Conservation (phyloP, 495 filamentous ascomycete species). For the Hypomontagnella submonticulosa region DNA sequence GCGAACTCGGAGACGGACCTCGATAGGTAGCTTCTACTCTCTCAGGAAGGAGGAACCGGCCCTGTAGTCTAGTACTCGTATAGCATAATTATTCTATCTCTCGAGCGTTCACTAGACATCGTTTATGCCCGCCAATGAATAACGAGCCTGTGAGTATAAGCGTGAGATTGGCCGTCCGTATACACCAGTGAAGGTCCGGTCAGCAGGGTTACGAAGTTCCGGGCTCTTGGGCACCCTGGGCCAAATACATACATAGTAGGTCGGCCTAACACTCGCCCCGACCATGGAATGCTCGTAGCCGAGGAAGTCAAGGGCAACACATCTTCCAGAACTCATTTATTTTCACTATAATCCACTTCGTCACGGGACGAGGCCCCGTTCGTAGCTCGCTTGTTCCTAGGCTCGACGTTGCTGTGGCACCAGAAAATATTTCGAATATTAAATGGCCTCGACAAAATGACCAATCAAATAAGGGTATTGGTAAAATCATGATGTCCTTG, state of each 20-base stretch:
- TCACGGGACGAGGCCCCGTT: slow-evolving; percentile 32
- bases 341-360: slow-evolving; percentile 12
- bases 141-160: slow-evolving; percentile 6
- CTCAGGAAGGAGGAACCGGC: slow-evolving; percentile 21
- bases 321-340: slow-evolving; percentile 13
- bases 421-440: slow-evolving; percentile 36
- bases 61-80: slow-evolving; percentile 26
- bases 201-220: slow-evolving; percentile 22
- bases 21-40: slow-evolving; percentile 32
- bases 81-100: slow-evolving; percentile 33
- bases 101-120: slow-evolving; percentile 30
- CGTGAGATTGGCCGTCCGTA: slow-evolving; percentile 36
- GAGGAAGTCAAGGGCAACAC: slow-evolving; percentile 9
- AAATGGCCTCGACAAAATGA: slow-evolving; percentile 4
- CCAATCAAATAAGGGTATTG: slow-evolving; percentile 31
- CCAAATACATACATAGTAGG: slow-evolving; percentile 23
- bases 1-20: slow-evolving; percentile 28
- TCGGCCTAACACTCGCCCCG: slow-evolving; percentile 25
- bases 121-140: slow-evolving; percentile 24
- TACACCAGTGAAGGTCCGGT: slow-evolving; percentile 32
- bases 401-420: slow-evolving; percentile 41
- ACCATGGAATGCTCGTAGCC: slow-evolving; percentile 29
- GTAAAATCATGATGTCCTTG: slow-evolving; percentile 21
- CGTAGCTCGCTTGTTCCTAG: slow-evolving; percentile 29
- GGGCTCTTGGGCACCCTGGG: slow-evolving; percentile 18